A percentile compares a stretch with the other conserved stretches of the same genome.
Evolutionary conservation across 805 yeast species (phyloP).

Genomic region (Komagataella pseudopastoris): DNA sequence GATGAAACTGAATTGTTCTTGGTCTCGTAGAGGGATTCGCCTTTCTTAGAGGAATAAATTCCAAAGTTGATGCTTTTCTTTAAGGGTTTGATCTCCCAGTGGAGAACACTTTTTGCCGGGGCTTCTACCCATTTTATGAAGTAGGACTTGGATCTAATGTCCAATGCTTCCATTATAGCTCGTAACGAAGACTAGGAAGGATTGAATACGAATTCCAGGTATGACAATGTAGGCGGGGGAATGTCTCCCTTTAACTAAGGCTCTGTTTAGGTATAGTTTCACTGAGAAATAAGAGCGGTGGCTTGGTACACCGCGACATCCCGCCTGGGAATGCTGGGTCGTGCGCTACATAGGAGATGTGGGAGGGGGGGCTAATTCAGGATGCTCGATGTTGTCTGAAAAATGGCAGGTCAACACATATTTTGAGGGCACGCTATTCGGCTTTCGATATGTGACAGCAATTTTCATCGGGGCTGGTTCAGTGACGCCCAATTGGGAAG

Average conservation of each 20-base stretch:
- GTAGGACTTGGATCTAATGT: slow-evolving; percentile 80
- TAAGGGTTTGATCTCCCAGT: slow-evolving; percentile 75
- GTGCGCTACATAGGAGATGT: not conserved
- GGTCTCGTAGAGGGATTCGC: slow-evolving; percentile 1
- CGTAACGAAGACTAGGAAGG: not conserved
- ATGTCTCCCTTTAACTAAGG: not conserved
- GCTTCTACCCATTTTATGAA: slow-evolving; percentile 85
- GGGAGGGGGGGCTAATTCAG: not conserved
- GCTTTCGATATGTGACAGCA: not conserved
- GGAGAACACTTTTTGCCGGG: slow-evolving; percentile 48
- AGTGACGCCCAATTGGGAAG: not conserved
- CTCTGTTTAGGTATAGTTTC: not conserved
- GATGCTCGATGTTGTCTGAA: not conserved
- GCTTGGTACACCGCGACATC: not conserved
- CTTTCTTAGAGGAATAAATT: slow-evolving; percentile 15
- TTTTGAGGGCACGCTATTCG: not conserved
- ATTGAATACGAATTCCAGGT: not conserved
- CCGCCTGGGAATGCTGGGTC: not conserved
- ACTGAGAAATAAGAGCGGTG: not conserved
- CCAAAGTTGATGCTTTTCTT: slow-evolving; percentile 39
- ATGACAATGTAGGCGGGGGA: not conserved
- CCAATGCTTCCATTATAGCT: slow-evolving; percentile 70
- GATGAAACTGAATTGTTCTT: not conserved
- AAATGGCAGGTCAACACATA: not conserved
- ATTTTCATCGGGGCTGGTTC: not conserved